A percentile compares a stretch with the other conserved stretches of the same genome.
Evolutionary conservation across 176 grass and related monocot genomes (phyloP).

Genomic region (Elaeis guineensis): DNA sequence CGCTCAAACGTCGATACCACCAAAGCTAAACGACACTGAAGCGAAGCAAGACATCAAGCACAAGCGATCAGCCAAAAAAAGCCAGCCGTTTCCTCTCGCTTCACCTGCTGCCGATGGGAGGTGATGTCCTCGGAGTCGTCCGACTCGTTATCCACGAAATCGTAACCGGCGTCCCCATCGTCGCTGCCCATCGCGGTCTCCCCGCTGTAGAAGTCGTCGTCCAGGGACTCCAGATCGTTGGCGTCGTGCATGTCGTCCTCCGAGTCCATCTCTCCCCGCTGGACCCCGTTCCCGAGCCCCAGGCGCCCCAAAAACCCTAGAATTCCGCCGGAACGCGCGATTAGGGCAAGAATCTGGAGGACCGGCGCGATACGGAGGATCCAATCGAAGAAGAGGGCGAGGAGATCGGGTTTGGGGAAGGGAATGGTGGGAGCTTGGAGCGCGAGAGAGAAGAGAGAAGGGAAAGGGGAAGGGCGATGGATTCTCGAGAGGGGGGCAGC

Average conservation of each 20-base stretch:
- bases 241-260: conserved; percentile 99
- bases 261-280: conserved; percentile 48
- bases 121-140: conserved; percentile 67
- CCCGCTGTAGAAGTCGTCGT: conserved; percentile 87
- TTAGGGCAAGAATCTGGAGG: conserved; percentile 46
- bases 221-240: conserved; percentile 42
- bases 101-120: conserved; percentile 78
- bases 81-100: background rate
- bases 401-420: background rate
- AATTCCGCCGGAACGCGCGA: conserved; percentile 2
- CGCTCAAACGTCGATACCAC: background rate
- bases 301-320: conserved; percentile 27
- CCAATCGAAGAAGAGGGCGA: conserved; percentile 29
- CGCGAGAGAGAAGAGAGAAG: conserved; percentile 9
- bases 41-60: background rate
- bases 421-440: conserved; percentile 12
- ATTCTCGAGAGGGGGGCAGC: conserved; percentile 7
- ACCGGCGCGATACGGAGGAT: conserved; percentile 41
- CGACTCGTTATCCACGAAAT: conserved; percentile 91
- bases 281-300: conserved; percentile 29
- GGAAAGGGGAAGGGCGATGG: conserved; percentile 5
- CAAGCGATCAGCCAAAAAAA: conserved; percentile 15
- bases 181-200: conserved; percentile 70
- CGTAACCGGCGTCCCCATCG: conserved; percentile 79
- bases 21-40: background rate